phyloP scores from a whole-genome alignment of 2,329 filamentous ascomycete genomes.

The Boeremia exigua region DNA sequence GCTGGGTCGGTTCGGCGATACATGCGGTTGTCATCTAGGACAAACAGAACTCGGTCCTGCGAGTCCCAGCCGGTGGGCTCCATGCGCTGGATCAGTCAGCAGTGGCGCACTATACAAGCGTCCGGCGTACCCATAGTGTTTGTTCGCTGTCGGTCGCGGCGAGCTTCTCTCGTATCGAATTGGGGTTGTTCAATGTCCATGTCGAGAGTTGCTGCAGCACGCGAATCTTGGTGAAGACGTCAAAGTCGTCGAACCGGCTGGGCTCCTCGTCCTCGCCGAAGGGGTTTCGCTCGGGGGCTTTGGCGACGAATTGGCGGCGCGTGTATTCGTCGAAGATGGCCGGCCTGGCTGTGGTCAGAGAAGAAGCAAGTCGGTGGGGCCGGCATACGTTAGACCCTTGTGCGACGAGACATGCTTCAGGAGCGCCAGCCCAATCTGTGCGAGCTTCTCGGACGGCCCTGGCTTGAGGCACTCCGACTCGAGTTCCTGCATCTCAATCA shows the following conservation, averaged over 20 bases:
- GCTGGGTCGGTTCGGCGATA: constrained; percentile 85
- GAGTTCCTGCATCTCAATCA: constrained; percentile 69
- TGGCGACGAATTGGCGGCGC: constrained; percentile 84
- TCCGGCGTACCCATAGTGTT: constrained; percentile 75
- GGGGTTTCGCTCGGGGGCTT: constrained; percentile 79
- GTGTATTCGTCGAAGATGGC: constrained; percentile 95
- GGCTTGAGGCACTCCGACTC: constrained; percentile 88
- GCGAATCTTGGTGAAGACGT: constrained; percentile 79
- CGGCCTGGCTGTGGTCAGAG: constrained; percentile 58
- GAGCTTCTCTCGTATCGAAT: constrained; percentile 86
- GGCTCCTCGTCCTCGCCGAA: constrained; percentile 80
- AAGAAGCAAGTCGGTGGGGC: not conserved
- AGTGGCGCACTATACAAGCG: not conserved
- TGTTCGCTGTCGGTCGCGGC: constrained; percentile 83
- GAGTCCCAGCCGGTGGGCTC: constrained; percentile 88
- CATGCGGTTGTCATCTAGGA: constrained; percentile 91
- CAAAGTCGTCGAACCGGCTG: constrained; percentile 78
- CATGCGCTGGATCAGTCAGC: constrained; percentile 59
- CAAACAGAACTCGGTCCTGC: constrained; percentile 84
- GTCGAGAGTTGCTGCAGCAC: constrained; percentile 87
- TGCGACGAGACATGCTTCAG: constrained; percentile 95
- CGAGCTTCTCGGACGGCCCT: constrained; percentile 71
- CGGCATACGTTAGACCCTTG: constrained; percentile 81
- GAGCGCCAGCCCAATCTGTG: constrained; percentile 82
- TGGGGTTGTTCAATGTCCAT: constrained; percentile 87